These are phyloP conservation scores for Yamadazyma nakazawae DNA, from an alignment of 805 yeast species.

Conservation along the genomic window DNA sequence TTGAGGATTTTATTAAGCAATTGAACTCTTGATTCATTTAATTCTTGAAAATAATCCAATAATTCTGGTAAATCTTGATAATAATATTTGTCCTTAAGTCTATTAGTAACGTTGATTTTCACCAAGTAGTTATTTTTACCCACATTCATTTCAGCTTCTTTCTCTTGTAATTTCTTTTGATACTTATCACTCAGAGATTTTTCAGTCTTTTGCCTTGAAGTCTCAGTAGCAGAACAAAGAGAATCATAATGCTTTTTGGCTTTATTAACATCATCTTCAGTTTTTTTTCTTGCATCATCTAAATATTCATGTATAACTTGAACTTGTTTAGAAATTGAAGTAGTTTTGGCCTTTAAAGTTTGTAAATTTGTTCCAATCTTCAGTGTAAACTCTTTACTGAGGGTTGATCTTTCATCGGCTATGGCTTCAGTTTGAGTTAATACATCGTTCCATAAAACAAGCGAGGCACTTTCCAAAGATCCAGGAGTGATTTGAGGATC, in stretches of 20 bases:
- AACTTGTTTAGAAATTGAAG: conserved; percentile 53
- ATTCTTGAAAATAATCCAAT: conserved; percentile 49
- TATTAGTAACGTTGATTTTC: conserved; percentile 77
- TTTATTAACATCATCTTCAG: conserved; percentile 57
- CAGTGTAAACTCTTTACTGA: conserved; percentile 57
- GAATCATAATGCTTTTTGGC: conserved; percentile 78
- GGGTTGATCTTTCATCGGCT: conserved; percentile 59
- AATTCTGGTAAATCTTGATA: conserved; percentile 9
- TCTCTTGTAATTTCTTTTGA: conserved; percentile 53
- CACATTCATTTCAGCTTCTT: conserved; percentile 77
- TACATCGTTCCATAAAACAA: conserved; percentile 89
- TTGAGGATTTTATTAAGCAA: conserved; percentile 67
- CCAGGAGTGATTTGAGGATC: conserved; percentile 92
- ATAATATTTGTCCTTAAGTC: conserved; percentile 78
- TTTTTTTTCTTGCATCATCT: conserved; percentile 41
- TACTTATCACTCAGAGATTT: conserved; percentile 50
- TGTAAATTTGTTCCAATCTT: conserved; percentile 61
- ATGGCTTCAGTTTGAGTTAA: conserved; percentile 78
- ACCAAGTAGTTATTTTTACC: conserved; percentile 84
- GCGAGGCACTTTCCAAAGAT: conserved; percentile 79
- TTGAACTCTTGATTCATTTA: conserved; percentile 74
- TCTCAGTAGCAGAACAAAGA: conserved; percentile 76
- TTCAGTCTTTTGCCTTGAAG: conserved; percentile 70
- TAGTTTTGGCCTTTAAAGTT: conserved; percentile 51
- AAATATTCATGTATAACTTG: conserved; percentile 59